phyloP scores from a whole-genome alignment of 2,329 filamentous ascomycete species.

The Cladosporium phlei region DNA sequence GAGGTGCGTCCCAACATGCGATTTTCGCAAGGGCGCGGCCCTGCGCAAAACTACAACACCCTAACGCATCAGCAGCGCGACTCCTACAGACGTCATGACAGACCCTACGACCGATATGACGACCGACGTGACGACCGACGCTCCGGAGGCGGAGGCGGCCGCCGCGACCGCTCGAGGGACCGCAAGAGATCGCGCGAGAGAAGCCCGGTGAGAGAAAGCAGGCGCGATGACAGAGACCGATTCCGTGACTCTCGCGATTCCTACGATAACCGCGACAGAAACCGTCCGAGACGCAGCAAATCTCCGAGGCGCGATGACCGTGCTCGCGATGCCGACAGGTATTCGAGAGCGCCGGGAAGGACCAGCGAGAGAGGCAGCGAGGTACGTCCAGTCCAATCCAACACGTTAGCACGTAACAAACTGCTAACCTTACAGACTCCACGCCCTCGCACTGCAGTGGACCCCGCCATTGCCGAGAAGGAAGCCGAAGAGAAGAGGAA shows the following conservation, averaged over 20 bases:
- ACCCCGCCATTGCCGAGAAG: conserved; percentile 13
- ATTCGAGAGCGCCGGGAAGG: conserved; percentile 42
- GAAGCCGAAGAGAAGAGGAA: conserved; percentile 34
- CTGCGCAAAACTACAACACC: background rate
- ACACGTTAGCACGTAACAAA: background rate
- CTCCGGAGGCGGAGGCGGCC: too few relatives aligned
- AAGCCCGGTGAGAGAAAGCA: conserved; percentile 22
- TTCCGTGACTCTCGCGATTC: conserved; percentile 19
- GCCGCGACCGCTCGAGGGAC: conserved; percentile 19
- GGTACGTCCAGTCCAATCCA: conserved; percentile 45
- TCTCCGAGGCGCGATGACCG: conserved; percentile 20
- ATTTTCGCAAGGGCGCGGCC: background rate
- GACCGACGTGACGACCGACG: conserved; percentile 20
- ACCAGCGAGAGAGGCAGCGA: conserved; percentile 50
- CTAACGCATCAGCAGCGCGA: conserved; percentile 14
- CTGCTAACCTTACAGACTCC: conserved; percentile 19
- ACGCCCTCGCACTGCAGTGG: conserved; percentile 18
- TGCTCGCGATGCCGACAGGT: conserved; percentile 49
- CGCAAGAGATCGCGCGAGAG: conserved; percentile 19
- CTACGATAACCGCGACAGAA: conserved; percentile 21
- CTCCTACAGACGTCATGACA: conserved; percentile 18
- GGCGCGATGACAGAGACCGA: conserved; percentile 16
- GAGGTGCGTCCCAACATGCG: conserved; percentile 11
- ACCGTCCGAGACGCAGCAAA: conserved; percentile 17
- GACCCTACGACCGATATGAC: conserved; percentile 21